Evolutionary conservation across 805 yeast species (phyloP), one percentile per base, ranked within the genome.

Genomic region (Wickerhamomyces queroliae): DNA sequence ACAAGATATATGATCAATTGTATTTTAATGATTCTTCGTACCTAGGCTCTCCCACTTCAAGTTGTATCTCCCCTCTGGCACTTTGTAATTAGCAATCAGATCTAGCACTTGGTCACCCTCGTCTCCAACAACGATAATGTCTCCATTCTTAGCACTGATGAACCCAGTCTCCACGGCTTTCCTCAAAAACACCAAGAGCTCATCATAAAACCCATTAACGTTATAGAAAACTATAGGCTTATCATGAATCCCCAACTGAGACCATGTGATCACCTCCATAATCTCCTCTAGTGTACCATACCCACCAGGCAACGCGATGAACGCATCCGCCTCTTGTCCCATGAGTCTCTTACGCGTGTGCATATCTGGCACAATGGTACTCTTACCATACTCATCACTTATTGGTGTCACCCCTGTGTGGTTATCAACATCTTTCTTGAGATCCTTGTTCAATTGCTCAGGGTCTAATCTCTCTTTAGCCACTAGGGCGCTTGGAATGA

Each of bases 291-390:
- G 63, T 7, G 95, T 87, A 37, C 96, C 96, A 58, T 79, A 87
- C 3, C 96, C 96, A 46, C 96, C 96, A 12, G 96, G 95, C 65
- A 88, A 70, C 0, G 95, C 95, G 33, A 88, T 76, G 61, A 88
- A 88, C 0, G 91, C 95, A 49, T 78, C 78, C n/a, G 91, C 81
- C 59, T 83, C 90, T 53, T 75, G 72, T 22, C 89, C 95, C 96
- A 88, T 88, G 68, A 83, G 52, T 58, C 80, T 72, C 68, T 88
- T 88, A 58, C 96, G 73, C 3, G 93, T 82, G 63, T 88, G 96
- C 95, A 88, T 88, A 55, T 86, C 95, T 38, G 75, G 70, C 2
- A 88, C 96, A 49, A 88, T 70, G 0, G 89, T 82, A 13, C 95
- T 83, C 51, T 75, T 73, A 26, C 95, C 95, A 56, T 83, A 86